Evolutionary conservation across 345 rosid genomes (phyloP).

Genomic region (Eutrema japonicum): DNA sequence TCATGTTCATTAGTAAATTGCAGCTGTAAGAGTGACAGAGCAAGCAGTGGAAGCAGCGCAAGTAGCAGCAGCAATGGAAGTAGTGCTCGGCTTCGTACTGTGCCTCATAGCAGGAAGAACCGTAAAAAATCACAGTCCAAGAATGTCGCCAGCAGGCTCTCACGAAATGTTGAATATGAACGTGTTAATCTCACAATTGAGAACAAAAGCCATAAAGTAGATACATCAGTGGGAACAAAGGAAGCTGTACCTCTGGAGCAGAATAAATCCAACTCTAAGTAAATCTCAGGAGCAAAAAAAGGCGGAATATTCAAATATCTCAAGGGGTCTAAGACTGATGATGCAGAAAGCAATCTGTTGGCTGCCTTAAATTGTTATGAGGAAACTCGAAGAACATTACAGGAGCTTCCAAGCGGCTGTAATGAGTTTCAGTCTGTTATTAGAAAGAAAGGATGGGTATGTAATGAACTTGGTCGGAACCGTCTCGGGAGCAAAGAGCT

Average conservation of each 20-base stretch:
- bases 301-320: conserved; percentile 93
- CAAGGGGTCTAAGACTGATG: conserved; percentile 49
- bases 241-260: conserved; percentile 39
- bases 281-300: conserved; percentile 43
- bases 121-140: conserved; percentile 55
- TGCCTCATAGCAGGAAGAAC: conserved; percentile 62
- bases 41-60: conserved; percentile 91
- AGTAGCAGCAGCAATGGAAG: conserved; percentile 77
- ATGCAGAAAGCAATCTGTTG: conserved; percentile 67
- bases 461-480: conserved; percentile 86
- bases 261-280: conserved; percentile 43
- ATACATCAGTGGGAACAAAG: conserved; percentile 30
- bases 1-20: conserved; percentile 90
- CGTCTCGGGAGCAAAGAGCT: conserved; percentile 74
- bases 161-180: conserved; percentile 49
- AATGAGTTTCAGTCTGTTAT: conserved; percentile 62
- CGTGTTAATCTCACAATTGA: conserved; percentile 39
- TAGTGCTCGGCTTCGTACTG: conserved; percentile 32
- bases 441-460: conserved; percentile 91
- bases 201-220: conserved; percentile 32
- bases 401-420: conserved; percentile 57
- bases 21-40: conserved; percentile 92
- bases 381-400: conserved; percentile 74
- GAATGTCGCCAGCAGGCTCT: conserved; percentile 37
- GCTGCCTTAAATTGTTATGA: conserved; percentile 73